Evolutionary conservation across 306 rosid species (phyloP).

Genomic region (Malus sylvestris): DNA sequence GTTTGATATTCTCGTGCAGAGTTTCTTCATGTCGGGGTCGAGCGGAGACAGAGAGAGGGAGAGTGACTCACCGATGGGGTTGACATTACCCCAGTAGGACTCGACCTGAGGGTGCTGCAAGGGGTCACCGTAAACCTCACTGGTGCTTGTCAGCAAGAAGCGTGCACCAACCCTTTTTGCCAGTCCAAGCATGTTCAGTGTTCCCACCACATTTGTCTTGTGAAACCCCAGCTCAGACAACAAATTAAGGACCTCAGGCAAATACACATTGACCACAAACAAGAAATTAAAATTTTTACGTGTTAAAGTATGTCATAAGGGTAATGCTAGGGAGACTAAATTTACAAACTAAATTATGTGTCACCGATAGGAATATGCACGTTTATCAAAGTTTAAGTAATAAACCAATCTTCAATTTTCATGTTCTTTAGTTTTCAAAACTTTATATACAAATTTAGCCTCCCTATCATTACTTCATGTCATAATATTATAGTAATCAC

Average conservation of each 20-base stretch:
- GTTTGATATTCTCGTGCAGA: not conserved
- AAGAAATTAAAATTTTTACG: no score
- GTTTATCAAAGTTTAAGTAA: no score
- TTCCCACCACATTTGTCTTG: constrained; percentile 97
- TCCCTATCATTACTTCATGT: no score
- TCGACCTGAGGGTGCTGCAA: constrained; percentile 89
- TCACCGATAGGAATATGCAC: no score
- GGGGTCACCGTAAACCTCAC: constrained; percentile 95
- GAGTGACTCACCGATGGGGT: constrained; percentile 62
- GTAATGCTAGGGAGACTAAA: no score
- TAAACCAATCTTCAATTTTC: accelerated
- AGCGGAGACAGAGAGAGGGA: not conserved
- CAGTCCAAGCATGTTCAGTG: constrained; percentile 81
- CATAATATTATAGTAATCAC: no score
- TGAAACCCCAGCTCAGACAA: constrained; percentile 21
- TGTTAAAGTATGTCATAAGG: no score
- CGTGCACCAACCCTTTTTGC: constrained; percentile 85
- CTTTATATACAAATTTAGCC: no score
- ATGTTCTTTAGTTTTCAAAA: no score
- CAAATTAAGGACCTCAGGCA: constrained; percentile 39
- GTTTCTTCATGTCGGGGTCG: not conserved
- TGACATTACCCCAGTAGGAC: constrained; percentile 93
- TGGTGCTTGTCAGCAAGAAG: constrained; percentile 82
- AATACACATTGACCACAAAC: no score
- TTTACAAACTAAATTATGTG: no score